Evolutionary conservation across 192 early-diverging fungal genomes (phyloP).

Genomic region (Coemansia sp.): DNA sequence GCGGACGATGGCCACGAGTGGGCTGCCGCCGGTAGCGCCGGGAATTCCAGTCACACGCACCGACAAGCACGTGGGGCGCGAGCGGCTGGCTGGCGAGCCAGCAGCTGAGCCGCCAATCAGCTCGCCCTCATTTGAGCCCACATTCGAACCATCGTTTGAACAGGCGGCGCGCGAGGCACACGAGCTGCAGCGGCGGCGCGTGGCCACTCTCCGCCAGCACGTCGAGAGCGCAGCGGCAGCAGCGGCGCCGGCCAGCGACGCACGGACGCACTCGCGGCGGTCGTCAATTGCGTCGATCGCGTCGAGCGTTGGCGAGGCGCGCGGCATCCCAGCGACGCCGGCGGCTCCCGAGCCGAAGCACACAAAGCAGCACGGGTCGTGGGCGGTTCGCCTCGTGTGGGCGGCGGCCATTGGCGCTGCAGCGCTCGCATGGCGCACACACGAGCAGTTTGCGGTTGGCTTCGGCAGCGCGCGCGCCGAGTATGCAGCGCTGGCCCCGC

Average conservation of each 20-base stretch:
- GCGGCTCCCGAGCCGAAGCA: not conserved
- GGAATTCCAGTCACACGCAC: constrained; percentile 5
- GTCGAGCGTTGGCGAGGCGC: constrained; percentile 38
- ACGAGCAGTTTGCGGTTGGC: constrained; percentile 36
- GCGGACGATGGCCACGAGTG: not conserved
- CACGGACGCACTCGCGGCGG: constrained; percentile 32
- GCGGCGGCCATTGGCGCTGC: constrained; percentile 8
- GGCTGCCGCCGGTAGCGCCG: constrained; percentile 34
- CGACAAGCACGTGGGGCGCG: not conserved
- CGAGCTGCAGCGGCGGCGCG: constrained; percentile 44
- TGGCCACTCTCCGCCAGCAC: constrained; percentile 46
- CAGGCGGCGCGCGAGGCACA: constrained; percentile 26
- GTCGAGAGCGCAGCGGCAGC: constrained; percentile 10
- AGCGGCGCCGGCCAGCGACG: constrained; percentile 1
- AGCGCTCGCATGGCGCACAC: constrained; percentile 26
- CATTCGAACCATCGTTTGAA: constrained; percentile 3
- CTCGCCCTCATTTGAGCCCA: too few relatives aligned
- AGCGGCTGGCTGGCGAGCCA: constrained; percentile 9
- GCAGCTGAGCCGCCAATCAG: not conserved
- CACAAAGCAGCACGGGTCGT: constrained; percentile 5
- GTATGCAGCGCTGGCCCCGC: constrained; percentile 14
- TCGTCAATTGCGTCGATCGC: constrained; percentile 43
- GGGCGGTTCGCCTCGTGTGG: constrained; percentile 13
- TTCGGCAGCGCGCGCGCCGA: constrained; percentile 43
- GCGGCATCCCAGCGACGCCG: constrained; percentile 25